phyloP scores from a whole-genome alignment of 345 rosid species.

The Nephelium lappaceum region DNA sequence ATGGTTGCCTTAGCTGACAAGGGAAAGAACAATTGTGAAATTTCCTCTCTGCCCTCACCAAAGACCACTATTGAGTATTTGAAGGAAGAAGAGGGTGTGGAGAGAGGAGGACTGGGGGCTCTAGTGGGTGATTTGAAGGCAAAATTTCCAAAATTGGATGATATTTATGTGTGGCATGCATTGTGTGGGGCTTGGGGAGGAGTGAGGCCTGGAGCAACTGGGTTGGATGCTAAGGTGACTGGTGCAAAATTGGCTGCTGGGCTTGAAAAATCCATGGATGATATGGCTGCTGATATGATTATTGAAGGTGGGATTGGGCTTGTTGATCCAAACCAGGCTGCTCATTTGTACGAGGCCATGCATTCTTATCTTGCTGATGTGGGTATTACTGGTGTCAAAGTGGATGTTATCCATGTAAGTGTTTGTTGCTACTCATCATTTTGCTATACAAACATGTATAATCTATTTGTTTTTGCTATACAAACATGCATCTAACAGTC shows the following conservation, averaged over 20 bases:
- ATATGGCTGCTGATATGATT: slow-evolving; percentile 21
- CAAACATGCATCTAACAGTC: too few species aligned
- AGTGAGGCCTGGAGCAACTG: slow-evolving; percentile 20
- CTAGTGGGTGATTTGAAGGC: slow-evolving; percentile 9
- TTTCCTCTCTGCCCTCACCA: not conserved
- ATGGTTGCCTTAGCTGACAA: slow-evolving; percentile 12
- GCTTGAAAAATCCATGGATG: slow-evolving; percentile 14
- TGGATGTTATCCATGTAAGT: slow-evolving; percentile 30
- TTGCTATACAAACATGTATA: not conserved
- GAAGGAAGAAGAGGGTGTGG: slow-evolving; percentile 1
- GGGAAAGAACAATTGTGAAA: not conserved
- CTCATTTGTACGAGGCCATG: slow-evolving; percentile 32
- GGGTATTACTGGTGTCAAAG: slow-evolving; percentile 39
- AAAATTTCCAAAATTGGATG: slow-evolving; percentile 17
- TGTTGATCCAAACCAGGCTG: slow-evolving; percentile 29
- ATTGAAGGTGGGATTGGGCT: slow-evolving; percentile 29
- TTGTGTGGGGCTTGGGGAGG: slow-evolving; percentile 39
- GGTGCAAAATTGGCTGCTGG: slow-evolving; percentile 14
- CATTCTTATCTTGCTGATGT: slow-evolving; percentile 26
- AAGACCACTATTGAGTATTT: slow-evolving; percentile 9
- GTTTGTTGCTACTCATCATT: not conserved
- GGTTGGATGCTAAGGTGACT: slow-evolving; percentile 18
- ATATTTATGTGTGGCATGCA: slow-evolving; percentile 35
- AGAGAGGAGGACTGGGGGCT: slow-evolving; percentile 6
- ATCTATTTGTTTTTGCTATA: too few species aligned